Conservation (phyloP, 371 early-diverging fungal species). For the Blakeslea trispora region DNA sequence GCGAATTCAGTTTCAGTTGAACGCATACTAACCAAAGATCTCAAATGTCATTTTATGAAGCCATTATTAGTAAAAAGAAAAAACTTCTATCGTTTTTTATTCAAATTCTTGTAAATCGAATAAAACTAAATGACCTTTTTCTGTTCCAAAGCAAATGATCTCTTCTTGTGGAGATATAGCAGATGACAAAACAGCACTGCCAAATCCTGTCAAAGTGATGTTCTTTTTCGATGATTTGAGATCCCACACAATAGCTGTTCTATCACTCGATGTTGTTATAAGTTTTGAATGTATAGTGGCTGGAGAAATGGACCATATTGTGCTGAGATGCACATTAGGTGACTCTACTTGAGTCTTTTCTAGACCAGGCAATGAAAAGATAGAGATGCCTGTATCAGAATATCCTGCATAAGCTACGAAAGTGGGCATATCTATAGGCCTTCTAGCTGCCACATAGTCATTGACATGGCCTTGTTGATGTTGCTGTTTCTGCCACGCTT, state of each 20-base stretch:
- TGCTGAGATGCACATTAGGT: slow-evolving; percentile 20
- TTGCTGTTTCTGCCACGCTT: background rate
- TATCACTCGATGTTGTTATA: slow-evolving; percentile 74
- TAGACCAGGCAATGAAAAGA: slow-evolving; percentile 23
- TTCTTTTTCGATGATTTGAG: slow-evolving; percentile 36
- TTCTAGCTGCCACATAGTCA: slow-evolving; percentile 8
- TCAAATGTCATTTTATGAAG: too few relatives aligned
- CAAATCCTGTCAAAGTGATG: slow-evolving; percentile 22
- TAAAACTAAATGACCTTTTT: slow-evolving; percentile 18
- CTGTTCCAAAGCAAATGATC: slow-evolving; percentile 23
- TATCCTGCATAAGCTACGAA: slow-evolving; percentile 14
- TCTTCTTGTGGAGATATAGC: slow-evolving; percentile 25
- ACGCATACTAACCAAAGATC: too few relatives aligned
- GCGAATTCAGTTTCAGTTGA: too few relatives aligned
- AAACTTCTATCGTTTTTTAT: slow-evolving; percentile 6
- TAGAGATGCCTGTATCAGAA: slow-evolving; percentile 11
- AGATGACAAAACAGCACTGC: slow-evolving; percentile 22
- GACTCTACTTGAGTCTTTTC: slow-evolving; percentile 19
- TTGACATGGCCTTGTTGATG: background rate
- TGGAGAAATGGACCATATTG: slow-evolving; percentile 26
- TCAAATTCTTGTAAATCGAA: slow-evolving; percentile 22
- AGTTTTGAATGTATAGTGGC: slow-evolving; percentile 39
- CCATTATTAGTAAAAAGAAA: background rate
- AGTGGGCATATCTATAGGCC: slow-evolving; percentile 20
- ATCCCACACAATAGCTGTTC: slow-evolving; percentile 72